Percentiles rank a stretch among this genome's conserved stretches.
Conservation (phyloP, 1,284 basidiomycete genomes). For the Xerocomus minutiporus region DNA sequence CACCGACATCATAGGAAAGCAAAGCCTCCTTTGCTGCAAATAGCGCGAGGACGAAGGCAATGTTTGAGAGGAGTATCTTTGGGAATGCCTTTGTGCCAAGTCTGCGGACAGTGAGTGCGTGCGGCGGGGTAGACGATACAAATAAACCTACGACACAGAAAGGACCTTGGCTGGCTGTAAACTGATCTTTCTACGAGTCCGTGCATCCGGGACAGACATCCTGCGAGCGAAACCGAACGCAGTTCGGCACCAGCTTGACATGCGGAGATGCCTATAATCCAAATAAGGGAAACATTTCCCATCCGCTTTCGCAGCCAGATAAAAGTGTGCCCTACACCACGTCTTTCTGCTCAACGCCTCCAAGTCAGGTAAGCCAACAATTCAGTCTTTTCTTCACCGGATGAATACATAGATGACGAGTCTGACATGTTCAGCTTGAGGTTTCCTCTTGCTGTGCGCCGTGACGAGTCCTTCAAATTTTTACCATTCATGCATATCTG, state of each 20-base stretch:
- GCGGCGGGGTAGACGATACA: neutral
- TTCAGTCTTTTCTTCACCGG: conserved; percentile 27
- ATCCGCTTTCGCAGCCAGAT: conserved; percentile 1
- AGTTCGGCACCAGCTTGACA: neutral
- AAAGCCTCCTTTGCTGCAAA: conserved; percentile 62
- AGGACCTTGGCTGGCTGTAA: conserved; percentile 50
- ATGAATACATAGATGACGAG: conserved; percentile 88
- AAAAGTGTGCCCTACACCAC: conserved; percentile 1
- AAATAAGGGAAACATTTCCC: conserved; percentile 24
- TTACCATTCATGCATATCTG: conserved; percentile 91
- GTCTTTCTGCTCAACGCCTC: conserved; percentile 3
- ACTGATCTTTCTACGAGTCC: conserved; percentile 63
- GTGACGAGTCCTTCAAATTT: conserved; percentile 60
- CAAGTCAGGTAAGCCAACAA: conserved; percentile 26
- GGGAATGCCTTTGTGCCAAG: conserved; percentile 50
- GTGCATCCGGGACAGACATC: conserved; percentile 66
- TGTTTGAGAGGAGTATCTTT: conserved; percentile 53
- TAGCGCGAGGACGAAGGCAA: conserved; percentile 57
- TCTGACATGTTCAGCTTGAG: conserved; percentile 59
- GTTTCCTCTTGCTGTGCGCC: conserved; percentile 52
- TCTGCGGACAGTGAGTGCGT: conserved; percentile 25
- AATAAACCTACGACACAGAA: conserved; percentile 49
- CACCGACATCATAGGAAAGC: conserved; percentile 58
- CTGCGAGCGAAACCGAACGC: conserved; percentile 11
- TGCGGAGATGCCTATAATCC: neutral